Evolutionary conservation across 2,329 filamentous ascomycete species (phyloP).

Genomic region (Biscogniauxia marginata): DNA sequence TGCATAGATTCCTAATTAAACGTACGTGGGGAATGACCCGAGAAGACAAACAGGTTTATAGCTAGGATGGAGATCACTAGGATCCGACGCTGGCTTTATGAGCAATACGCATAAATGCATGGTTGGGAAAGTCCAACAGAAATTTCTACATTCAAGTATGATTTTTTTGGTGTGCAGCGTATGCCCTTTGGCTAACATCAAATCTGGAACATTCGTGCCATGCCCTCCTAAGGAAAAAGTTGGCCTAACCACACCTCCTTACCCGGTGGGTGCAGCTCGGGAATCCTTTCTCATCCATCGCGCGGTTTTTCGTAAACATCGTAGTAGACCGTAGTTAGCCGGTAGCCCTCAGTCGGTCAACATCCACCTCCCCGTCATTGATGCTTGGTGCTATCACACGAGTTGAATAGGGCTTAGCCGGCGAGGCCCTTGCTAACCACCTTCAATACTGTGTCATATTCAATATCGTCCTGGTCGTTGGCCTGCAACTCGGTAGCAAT

Average conservation of each 20-base stretch:
- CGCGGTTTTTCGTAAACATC: conserved; percentile 25
- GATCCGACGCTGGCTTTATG: not conserved
- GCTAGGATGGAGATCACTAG: not conserved
- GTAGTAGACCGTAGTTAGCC: conserved; percentile 15
- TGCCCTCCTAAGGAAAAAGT: conserved; percentile 28
- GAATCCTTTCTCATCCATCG: conserved; percentile 21
- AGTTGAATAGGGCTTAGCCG: conserved; percentile 35
- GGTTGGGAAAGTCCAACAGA: conserved; percentile 18
- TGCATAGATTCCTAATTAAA: not conserved
- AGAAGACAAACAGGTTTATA: not conserved
- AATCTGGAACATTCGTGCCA: conserved; percentile 33
- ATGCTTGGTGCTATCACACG: conserved; percentile 11
- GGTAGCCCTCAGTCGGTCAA: conserved; percentile 10
- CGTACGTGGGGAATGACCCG: not conserved
- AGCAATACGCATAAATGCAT: conserved; percentile 15
- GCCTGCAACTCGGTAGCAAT: conserved; percentile 77
- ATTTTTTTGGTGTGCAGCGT: conserved; percentile 31
- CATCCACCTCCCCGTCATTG: conserved; percentile 13
- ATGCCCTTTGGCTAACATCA: conserved; percentile 34
- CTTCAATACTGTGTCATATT: conserved; percentile 69
- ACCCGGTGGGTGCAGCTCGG: conserved; percentile 17
- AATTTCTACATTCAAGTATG: conserved; percentile 31
- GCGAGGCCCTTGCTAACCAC: conserved; percentile 63
- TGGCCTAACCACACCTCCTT: conserved; percentile 28
- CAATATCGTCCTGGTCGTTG: conserved; percentile 81